A percentile compares a stretch with the other conserved stretches of the same genome.
Evolutionary conservation across 2,329 filamentous ascomycete genomes (phyloP).

Genomic region (Chaetomium globosum): DNA sequence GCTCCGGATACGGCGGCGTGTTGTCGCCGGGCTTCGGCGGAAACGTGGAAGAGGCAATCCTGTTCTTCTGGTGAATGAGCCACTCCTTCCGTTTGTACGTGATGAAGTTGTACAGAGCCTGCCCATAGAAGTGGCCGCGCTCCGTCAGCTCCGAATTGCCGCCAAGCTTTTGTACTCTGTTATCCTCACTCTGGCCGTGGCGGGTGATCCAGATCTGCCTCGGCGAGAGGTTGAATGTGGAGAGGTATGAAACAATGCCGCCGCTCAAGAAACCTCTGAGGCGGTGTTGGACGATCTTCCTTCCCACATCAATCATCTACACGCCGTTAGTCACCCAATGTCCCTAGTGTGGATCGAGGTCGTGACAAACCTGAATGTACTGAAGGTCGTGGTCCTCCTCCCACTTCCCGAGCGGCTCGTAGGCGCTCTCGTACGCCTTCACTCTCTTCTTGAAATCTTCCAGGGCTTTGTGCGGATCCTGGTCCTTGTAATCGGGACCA

Average conservation of each 20-base stretch:
- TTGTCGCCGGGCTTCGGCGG: slow-evolving; percentile 89
- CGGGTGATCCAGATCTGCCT: slow-evolving; percentile 98
- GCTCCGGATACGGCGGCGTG: slow-evolving; percentile 92
- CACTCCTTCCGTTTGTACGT: slow-evolving; percentile 77
- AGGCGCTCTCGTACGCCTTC: slow-evolving; percentile 89
- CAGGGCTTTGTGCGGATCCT: slow-evolving; percentile 82
- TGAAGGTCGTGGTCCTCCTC: slow-evolving; percentile 90
- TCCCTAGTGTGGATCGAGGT: too few species aligned
- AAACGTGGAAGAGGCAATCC: slow-evolving; percentile 74
- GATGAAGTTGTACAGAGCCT: slow-evolving; percentile 80
- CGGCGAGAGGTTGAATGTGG: slow-evolving; percentile 94
- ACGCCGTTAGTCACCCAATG: not conserved
- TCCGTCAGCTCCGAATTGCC: slow-evolving; percentile 84
- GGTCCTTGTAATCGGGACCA: slow-evolving; percentile 92
- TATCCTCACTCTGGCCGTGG: slow-evolving; percentile 89
- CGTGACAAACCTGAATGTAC: slow-evolving; percentile 71
- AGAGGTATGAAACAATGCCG: slow-evolving; percentile 89
- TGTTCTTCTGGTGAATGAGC: slow-evolving; percentile 80
- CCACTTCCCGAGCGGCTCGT: slow-evolving; percentile 84
- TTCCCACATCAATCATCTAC: slow-evolving; percentile 92
- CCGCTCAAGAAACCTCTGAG: slow-evolving; percentile 89
- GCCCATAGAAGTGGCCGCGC: slow-evolving; percentile 77
- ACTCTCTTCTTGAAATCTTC: slow-evolving; percentile 93
- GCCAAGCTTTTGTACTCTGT: slow-evolving; percentile 83
- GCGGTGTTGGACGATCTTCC: slow-evolving; percentile 89